Percentiles rank a stretch among this genome's conserved stretches.
These are phyloP conservation scores for Termitomyces sp. DNA, from an alignment of 1,284 basidiomycete species.

Conservation along the genomic window DNA sequence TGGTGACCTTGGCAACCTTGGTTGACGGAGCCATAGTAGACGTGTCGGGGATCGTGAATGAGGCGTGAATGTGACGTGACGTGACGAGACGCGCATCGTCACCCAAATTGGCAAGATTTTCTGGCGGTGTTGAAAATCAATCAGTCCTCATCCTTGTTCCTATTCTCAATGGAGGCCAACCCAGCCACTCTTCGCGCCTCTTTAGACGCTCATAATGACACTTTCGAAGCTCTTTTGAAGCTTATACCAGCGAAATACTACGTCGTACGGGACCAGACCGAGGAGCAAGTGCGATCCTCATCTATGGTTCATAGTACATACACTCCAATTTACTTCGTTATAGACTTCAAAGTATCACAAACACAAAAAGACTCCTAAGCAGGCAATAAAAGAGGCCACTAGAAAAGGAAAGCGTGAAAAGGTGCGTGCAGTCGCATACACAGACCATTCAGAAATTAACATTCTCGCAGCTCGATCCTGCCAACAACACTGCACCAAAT, in stretches of 20 bases:
- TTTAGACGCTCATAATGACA: constrained; percentile 76
- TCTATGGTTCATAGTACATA: background rate
- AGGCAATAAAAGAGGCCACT: constrained; percentile 81
- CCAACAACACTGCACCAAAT: constrained; percentile 55
- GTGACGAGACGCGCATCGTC: constrained; percentile 7
- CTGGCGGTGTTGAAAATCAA: background rate
- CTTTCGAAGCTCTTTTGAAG: constrained; percentile 75
- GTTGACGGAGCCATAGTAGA: constrained; percentile 21
- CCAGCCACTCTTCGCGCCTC: constrained; percentile 53
- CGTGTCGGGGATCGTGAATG: background rate
- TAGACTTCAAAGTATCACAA: constrained; percentile 77
- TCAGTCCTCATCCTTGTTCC: background rate
- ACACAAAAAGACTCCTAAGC: constrained; percentile 76
- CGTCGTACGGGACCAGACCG: constrained; percentile 60
- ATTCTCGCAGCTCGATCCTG: constrained; percentile 73
- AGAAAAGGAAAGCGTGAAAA: constrained; percentile 83
- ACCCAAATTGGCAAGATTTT: background rate
- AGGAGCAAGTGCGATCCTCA: constrained; percentile 51
- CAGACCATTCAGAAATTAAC: background rate
- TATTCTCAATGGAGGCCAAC: constrained; percentile 42
- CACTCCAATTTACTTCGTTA: constrained; percentile 23
- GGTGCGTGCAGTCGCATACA: constrained; percentile 38
- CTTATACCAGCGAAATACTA: constrained; percentile 90
- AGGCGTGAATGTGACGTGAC: constrained; percentile 11
- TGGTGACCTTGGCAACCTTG: constrained; percentile 22